Percentiles rank a stretch among this genome's conserved stretches.
Evolutionary conservation across 2,329 filamentous ascomycete species (phyloP).

Genomic region (Curvularia sp.): DNA sequence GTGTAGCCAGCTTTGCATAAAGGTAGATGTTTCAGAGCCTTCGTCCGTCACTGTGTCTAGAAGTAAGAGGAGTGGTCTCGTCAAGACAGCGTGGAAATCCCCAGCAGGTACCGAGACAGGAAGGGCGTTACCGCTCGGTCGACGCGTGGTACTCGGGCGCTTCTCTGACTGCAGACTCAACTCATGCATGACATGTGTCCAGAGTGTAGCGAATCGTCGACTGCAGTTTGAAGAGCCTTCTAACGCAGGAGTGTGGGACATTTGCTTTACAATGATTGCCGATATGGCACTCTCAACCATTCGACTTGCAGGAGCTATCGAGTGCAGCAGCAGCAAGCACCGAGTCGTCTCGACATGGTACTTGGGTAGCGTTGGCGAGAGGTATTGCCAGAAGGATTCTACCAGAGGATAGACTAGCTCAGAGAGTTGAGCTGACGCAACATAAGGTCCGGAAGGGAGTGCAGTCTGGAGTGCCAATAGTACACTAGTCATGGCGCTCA

Average conservation of each 20-base stretch:
- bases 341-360: constrained; percentile 93
- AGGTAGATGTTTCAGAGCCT: constrained; percentile 75
- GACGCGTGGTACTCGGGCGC: constrained; percentile 37
- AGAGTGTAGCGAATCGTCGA: constrained; percentile 75
- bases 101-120: constrained; percentile 50
- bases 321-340: constrained; percentile 84
- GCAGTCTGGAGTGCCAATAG: constrained; percentile 44
- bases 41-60: constrained; percentile 79
- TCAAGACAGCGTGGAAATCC: constrained; percentile 75
- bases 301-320: constrained; percentile 70
- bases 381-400: constrained; percentile 75
- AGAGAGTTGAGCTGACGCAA: constrained; percentile 58
- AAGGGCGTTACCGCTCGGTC: constrained; percentile 39
- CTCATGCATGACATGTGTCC: constrained; percentile 72
- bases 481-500: constrained; percentile 44
- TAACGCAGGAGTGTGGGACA: constrained; percentile 2
- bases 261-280: constrained; percentile 63
- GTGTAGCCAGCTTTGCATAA: constrained; percentile 81
- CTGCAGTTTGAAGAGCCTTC: constrained; percentile 60
- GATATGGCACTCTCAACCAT: constrained; percentile 81
- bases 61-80: constrained; percentile 79
- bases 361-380: constrained; percentile 84
- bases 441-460: constrained; percentile 33
- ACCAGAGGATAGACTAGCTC: constrained; percentile 73
- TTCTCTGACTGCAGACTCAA: constrained; percentile 47